phyloP scores from a whole-genome alignment of 1,139 yeast species.

The Protomyces arabidopsidicola region DNA sequence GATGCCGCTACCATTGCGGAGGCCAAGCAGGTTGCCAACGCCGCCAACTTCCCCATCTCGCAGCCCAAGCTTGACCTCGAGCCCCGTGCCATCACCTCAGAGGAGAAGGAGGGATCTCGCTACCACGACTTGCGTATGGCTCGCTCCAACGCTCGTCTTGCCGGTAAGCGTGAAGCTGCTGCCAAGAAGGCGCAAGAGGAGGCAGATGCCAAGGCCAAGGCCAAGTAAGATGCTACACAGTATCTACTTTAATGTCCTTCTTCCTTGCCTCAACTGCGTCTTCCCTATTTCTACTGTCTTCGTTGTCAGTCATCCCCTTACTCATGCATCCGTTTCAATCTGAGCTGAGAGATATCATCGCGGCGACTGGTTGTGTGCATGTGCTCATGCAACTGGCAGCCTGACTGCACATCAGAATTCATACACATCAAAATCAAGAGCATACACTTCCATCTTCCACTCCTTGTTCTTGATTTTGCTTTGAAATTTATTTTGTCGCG shows the following conservation, averaged over 20 bases:
- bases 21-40: conserved; percentile 56
- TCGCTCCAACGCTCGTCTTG: conserved; percentile 24
- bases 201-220: conserved; percentile 26
- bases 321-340: no score
- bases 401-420: no score
- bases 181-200: conserved; percentile 28
- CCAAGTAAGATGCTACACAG: conserved; percentile 1
- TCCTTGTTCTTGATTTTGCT: no score
- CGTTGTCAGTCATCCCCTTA: background rate
- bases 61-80: conserved; percentile 68
- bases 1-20: conserved; percentile 63
- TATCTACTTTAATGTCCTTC: background rate
- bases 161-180: conserved; percentile 26
- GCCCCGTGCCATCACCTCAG: conserved; percentile 91
- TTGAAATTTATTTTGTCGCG: no score
- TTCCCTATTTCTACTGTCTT: background rate
- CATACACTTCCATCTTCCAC: no score
- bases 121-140: conserved; percentile 28
- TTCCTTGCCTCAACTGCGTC: background rate
- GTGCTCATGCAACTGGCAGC: no score
- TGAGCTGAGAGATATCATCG: no score
- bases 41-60: conserved; percentile 87
- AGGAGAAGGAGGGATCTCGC: conserved; percentile 47
- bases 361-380: no score
- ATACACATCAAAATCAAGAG: no score